Base-by-base conservation (phyloP, 2,329 filamentous ascomycete species). In the Trichoderma sp. region DNA sequence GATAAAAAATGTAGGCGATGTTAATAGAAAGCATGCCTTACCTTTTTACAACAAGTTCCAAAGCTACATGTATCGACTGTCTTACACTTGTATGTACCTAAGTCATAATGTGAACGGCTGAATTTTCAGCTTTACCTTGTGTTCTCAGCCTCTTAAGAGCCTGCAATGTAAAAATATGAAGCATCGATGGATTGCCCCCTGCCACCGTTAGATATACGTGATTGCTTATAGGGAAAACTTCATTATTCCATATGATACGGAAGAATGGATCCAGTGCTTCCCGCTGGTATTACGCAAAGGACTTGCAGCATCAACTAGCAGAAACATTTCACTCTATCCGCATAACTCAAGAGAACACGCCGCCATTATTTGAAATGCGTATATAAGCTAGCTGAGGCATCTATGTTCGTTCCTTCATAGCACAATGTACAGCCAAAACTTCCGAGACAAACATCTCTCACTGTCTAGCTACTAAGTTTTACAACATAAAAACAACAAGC, bases 361-460 rank as follows among this genome's bases (percentile, higher is more conserved):
- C 20, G 2, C 36, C 6, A n/a, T n/a, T 53, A 69, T 50, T 53
- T 69, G 3, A 68, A 69, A 62, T 36, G 67, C 39, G 57, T 69
- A 53, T 73, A 72, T 73, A 69, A 70, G 47, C 55, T 68, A 73
- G 71, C 68, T 55, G 50, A 47, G 59, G 55, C 62, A 57, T 63
- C 57, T 68, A 66, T 65, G 43, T 64, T 53, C 70, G 43, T 64
- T 53, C 70, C n/a, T 61, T 58, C 59, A 39, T 34, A 50, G 50
- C 58, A 55, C 71, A 73, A 73, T 74, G 72, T 75, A 75, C 76
- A 75, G 72, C 67, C 67, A 70, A 70, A 61, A 55, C 68, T 70
- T 55, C 72, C 15, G 39, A 64, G 70, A 63, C 73, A 72, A 73
- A 61, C 58, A 59, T 72, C 68, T 71, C 68, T 63, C 58, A 57